Evolutionary conservation across 306 rosid genomes (phyloP).

Genomic region (Quillaja saponaria): DNA sequence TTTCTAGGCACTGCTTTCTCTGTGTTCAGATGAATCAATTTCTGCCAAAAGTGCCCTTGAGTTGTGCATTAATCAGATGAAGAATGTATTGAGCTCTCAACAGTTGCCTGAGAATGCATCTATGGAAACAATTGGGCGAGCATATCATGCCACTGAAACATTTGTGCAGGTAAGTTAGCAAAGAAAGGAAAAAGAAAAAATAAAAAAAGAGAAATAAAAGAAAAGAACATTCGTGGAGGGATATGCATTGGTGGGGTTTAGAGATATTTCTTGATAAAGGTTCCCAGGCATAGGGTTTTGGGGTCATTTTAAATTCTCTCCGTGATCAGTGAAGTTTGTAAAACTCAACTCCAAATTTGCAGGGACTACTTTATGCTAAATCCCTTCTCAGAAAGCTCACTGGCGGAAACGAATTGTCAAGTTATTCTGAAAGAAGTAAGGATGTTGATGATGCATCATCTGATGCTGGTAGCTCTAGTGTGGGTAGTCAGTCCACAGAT

Average conservation of each 20-base stretch:
- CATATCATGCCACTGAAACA: slow-evolving; percentile 92
- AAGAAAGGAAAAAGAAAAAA: too few relatives aligned
- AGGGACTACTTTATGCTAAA: slow-evolving; percentile 85
- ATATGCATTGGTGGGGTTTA: too few relatives aligned
- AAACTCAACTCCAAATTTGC: slow-evolving; percentile 42
- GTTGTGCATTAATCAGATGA: slow-evolving; percentile 93
- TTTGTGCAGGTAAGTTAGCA: slow-evolving; percentile 76
- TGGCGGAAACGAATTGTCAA: slow-evolving; percentile 63
- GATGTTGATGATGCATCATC: slow-evolving; percentile 89
- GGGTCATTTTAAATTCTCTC: too few relatives aligned
- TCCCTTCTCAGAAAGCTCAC: slow-evolving; percentile 86
- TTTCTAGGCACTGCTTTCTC: slow-evolving; percentile 82
- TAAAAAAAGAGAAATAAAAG: too few relatives aligned
- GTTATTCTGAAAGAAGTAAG: slow-evolving; percentile 73
- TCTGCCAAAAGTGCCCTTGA: slow-evolving; percentile 92
- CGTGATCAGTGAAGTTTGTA: too few relatives aligned
- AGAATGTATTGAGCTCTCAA: slow-evolving; percentile 79
- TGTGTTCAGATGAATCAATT: slow-evolving; percentile 79
- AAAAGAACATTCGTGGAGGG: too few relatives aligned
- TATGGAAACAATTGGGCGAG: slow-evolving; percentile 93
- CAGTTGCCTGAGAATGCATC: slow-evolving; percentile 87
- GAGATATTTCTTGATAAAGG: too few relatives aligned
- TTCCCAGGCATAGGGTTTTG: too few relatives aligned
- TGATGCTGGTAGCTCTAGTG: slow-evolving; percentile 95
- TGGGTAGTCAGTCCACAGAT: slow-evolving; percentile 88